Evolutionary conservation across 2,329 filamentous ascomycete species (phyloP), one percentile per base, ranked within the genome.

Genomic region (Claviceps pazoutovae): DNA sequence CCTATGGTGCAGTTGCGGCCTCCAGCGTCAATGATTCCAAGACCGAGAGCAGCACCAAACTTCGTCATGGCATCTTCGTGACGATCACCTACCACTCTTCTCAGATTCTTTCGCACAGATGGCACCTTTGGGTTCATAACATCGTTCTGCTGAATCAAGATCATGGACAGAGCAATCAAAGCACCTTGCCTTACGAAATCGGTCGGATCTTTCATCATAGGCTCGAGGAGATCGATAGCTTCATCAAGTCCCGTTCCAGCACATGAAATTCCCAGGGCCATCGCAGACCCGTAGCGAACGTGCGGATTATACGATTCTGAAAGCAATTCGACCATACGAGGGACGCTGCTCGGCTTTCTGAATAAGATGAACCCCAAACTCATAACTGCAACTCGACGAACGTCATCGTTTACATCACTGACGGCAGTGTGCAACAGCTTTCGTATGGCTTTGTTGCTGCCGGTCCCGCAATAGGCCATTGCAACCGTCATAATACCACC

Each of bases 61-160:
- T 98, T 98, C 64, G 93, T 94, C 91, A 98, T 97, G 54, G 93
- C 93, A 72, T 98, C 93, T 68, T 98, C 93, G 60, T 98, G 93
- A 50, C 93, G 84, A 66, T 98, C 93, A 41, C 86, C 82, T 23
- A 97, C 83, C 53, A 96, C 88, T 76, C 95, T 97, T 72, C 88
- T 85, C 55, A 98, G 80, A 3, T 87, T 90, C 74, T 96, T 96
- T 61, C 93, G 84, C 58, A 97, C 90, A 1, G 83, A 79, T 21
- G 83, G 81, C 47, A 96, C 91, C 74, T 97, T 96, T 61, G 93
- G 90, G 70, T 97, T 98, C 88, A 96, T 95, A 30, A 85, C 84
- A 70, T 98, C 93, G 62, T 97, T 98, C 67, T 97, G 93, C 71
- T 98, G 93, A n/a, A 96, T 87, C 78, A 98, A 84, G 61, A 98